Base-by-base conservation (phyloP, 2,329 filamentous ascomycete species). In the Aureobasidium sp. region DNA sequence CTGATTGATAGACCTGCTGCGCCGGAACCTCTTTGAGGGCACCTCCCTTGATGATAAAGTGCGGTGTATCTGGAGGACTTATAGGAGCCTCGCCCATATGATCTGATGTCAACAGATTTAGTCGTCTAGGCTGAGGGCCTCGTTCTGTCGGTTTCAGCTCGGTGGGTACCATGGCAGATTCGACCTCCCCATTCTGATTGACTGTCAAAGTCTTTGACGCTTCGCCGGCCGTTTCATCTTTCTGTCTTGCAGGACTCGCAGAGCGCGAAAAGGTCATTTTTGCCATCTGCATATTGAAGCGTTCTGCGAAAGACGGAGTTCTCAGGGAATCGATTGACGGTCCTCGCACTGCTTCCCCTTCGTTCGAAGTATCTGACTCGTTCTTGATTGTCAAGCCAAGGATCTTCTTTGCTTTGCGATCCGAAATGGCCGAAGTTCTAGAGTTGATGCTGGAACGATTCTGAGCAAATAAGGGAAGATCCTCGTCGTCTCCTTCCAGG, bases 401-500 rank as follows among this genome's bases (percentile, higher is more conserved):
- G 49, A 79, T 70, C 25, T 75, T 75, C 68, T 79, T 79, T 37
- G 77, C 76, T 66, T 79, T 80, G 27, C 76, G 72, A 61, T 55
- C 49, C 22, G 48, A 56, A 15, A 56, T 48, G 31, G 41, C 42
- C n/a, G 59, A 61, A 27, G 47, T n/a, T 17, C 48, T 52, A 17
- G 49, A 55, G 14, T 42, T 29, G 14, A 56, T 39, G 5, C 60
- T 62, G 1, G 49, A 53, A 9, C 2, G 85, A 87, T 53, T 86
- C 68, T 17, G 80, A 79, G 64, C 83, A 41, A 86, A 49, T 6
- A 60, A 36, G 42, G 57, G 84, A 1, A 63, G 44, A 5, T 59
- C 52, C 55, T 90, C 88, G 48, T 87, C 82, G 65, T 92, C 87
- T 39, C 88, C 87, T 65, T 89, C 77, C 49, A 75, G 66, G 5